phyloP scores from a whole-genome alignment of 257 asterid genomes.

The Lycium barbarum region DNA sequence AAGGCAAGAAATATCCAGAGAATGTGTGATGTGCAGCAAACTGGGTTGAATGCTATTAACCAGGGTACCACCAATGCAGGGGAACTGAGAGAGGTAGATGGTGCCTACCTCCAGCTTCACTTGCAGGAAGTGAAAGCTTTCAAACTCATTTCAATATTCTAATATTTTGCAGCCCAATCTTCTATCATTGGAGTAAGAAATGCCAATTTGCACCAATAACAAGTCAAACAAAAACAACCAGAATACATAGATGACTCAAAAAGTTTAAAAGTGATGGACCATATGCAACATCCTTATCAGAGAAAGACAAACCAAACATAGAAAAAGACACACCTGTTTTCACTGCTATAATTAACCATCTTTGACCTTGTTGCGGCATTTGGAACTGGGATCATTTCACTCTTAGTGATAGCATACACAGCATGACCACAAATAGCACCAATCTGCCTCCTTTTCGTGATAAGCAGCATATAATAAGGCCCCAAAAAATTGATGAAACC shows the following conservation, averaged over 20 bases:
- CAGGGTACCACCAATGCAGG: slow-evolving; percentile 1
- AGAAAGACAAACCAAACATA: background rate
- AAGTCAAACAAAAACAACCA: slow-evolving; percentile 4
- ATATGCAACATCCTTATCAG: background rate
- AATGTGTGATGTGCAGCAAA: background rate
- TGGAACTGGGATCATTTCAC: slow-evolving; percentile 83
- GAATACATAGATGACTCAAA: background rate
- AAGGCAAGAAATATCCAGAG: background rate
- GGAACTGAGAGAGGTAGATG: slow-evolving; percentile 24
- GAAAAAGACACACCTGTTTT: slow-evolving; percentile 65
- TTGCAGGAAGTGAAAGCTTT: slow-evolving; percentile 10
- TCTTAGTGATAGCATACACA: slow-evolving; percentile 78
- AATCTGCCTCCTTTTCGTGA: slow-evolving; percentile 87
- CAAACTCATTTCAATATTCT: slow-evolving; percentile 24
- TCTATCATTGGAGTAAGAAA: background rate
- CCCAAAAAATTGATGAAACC: slow-evolving; percentile 93
- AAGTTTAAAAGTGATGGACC: slow-evolving; percentile 2
- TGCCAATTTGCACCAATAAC: background rate
- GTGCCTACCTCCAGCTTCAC: slow-evolving; percentile 12
- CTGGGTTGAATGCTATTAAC: background rate
- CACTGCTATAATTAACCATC: slow-evolving; percentile 66
- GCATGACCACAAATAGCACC: slow-evolving; percentile 90
- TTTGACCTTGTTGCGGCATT: slow-evolving; percentile 65
- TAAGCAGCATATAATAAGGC: slow-evolving; percentile 91
- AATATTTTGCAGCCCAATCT: slow-evolving; percentile 10